These are phyloP conservation scores for Hypoxylon sp. DNA, from an alignment of 2,329 filamentous ascomycete species.

Conservation along the genomic window DNA sequence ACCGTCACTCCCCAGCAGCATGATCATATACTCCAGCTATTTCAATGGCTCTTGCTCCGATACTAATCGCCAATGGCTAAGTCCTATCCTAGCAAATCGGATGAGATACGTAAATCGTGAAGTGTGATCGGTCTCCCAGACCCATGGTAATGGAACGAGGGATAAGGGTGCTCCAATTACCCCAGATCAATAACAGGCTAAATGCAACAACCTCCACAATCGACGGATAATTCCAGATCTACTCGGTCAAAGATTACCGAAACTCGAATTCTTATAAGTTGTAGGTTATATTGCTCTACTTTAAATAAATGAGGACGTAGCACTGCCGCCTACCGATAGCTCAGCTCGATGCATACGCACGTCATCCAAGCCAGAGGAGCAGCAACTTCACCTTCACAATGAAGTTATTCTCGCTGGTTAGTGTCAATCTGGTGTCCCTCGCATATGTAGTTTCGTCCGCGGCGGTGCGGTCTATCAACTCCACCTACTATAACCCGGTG, in stretches of 20 bases:
- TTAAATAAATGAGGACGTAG: constrained; percentile 6
- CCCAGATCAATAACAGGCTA: constrained; percentile 24
- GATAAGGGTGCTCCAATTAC: constrained; percentile 18
- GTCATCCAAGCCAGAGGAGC: constrained; percentile 2
- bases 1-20: not conserved
- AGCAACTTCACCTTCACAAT: constrained; percentile 24
- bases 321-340: not conserved
- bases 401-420: constrained; percentile 23
- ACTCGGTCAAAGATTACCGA: constrained; percentile 21
- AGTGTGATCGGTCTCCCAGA: constrained; percentile 10
- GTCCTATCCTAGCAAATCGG: not conserved
- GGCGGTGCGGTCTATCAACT: constrained; percentile 27
- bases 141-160: constrained; percentile 19
- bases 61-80: not conserved
- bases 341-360: not conserved
- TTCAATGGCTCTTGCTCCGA: not conserved
- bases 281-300: not conserved
- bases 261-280: not conserved
- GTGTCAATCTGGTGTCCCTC: constrained; percentile 12
- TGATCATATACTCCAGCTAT: not conserved
- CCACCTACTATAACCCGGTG: constrained; percentile 58
- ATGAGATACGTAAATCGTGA: not conserved
- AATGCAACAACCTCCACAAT: constrained; percentile 26
- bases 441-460: constrained; percentile 10
- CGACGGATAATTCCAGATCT: constrained; percentile 27